Base-by-base conservation (phyloP, 495 filamentous ascomycete genomes). In the Arthonia radiata region DNA sequence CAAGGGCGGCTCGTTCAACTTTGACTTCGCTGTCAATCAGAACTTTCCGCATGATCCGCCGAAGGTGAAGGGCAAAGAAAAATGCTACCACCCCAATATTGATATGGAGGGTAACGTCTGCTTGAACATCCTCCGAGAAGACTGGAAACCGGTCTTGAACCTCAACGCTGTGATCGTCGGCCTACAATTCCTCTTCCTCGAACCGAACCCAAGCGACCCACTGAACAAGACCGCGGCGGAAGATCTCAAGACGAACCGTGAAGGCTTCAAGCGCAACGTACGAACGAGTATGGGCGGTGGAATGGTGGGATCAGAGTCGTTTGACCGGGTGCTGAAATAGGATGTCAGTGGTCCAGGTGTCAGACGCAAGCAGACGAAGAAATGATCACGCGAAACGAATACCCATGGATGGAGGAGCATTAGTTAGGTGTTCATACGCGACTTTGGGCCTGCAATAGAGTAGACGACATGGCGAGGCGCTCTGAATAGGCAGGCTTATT, bases 61-160 rank as follows among this genome's bases (percentile, higher is more conserved):
- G 1, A 94, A 94, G 51, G 89, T 97, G 38, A 90, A 82, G 45
- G 94, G 86, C 50, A 77, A 71, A 30, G 76, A 97, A 48, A 97
- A 92, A 59, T 93, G 94, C 38, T 97, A 97, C 52, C 86, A 97
- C 41, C 86, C 86, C 7, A 97, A 97, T 48, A 94, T 97, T 47
- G 86, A 97, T 44, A 57, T 90, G 26, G 86, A 97, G 41, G 86
- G 86, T 21, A 97, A 97, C 42, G 80, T 97, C 9, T 97, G 86
- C 54, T 48, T 97, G 38, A 97, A 97, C 44, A 94, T 97, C 32
- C 50, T 97, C 40, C 56, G 86, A 30, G 86, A 94, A 55, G 86
- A 97, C 54, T 97, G 86, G 86, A 94, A 93, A 54, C 86, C 86
- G 0, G 86, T 94, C 13, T 54, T 97, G 44, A 94, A 94, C 44